Evolutionary conservation across 148 eudicot genomes (phyloP).

Genomic region (Arctostaphylos glauca): DNA sequence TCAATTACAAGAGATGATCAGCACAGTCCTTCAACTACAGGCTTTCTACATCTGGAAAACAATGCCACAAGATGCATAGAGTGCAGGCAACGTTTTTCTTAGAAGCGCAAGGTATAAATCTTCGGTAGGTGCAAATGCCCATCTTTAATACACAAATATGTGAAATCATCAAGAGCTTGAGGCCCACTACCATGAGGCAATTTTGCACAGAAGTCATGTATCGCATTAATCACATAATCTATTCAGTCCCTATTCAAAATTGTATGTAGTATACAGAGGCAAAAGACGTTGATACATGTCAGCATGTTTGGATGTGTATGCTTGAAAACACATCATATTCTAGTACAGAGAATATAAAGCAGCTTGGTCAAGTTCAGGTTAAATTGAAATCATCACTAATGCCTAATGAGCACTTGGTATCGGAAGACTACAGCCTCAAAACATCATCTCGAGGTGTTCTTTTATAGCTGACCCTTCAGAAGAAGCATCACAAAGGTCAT

Average conservation of each 20-base stretch:
- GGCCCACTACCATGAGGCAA: background rate
- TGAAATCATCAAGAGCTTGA: background rate
- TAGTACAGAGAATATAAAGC: no score
- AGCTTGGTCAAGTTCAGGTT: no score
- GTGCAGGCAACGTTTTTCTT: background rate
- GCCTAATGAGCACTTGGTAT: no score
- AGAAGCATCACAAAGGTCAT: background rate
- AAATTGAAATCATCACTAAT: no score
- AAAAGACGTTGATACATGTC: no score
- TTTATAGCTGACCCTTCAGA: background rate
- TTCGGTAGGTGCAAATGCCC: background rate
- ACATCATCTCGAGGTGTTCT: no score
- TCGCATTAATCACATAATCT: background rate
- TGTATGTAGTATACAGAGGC: no score
- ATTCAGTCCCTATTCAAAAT: background rate
- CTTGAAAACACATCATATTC: no score
- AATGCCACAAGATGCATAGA: background rate
- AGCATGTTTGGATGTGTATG: no score
- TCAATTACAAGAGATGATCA: background rate
- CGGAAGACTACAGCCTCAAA: no score
- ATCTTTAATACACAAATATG: background rate
- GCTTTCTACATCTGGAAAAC: conserved; percentile 1
- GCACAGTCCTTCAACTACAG: background rate
- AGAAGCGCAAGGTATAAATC: background rate
- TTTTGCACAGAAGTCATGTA: background rate